Evolutionary conservation across 2,329 filamentous ascomycete genomes (phyloP).

Genomic region (Pseudocercospora crystallina): DNA sequence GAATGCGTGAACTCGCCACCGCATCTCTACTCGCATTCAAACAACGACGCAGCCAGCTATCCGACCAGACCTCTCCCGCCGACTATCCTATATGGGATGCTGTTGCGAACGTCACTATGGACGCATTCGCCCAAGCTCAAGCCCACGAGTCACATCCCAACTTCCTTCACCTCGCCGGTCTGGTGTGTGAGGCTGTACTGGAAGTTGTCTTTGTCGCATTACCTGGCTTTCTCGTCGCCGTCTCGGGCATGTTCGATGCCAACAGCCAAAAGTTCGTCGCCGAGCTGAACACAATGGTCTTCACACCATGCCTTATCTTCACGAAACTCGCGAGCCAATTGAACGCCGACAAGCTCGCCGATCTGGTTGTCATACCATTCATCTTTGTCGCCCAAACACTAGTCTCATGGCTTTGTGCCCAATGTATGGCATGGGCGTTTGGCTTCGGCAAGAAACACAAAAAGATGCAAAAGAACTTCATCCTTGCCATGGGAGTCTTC

Average conservation of each 20-base stretch:
- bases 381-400: conserved; percentile 88
- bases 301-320: conserved; percentile 96
- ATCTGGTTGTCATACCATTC: conserved; percentile 89
- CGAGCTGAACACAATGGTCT: conserved; percentile 92
- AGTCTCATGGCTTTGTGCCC: conserved; percentile 78
- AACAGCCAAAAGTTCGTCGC: conserved; percentile 96
- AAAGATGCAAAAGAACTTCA: conserved; percentile 86
- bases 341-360: conserved; percentile 82
- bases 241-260: conserved; percentile 88
- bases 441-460: conserved; percentile 55
- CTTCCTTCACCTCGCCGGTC: conserved; percentile 67
- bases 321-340: conserved; percentile 95
- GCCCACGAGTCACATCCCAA: conserved; percentile 53
- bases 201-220: conserved; percentile 94
- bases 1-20: conserved; percentile 31
- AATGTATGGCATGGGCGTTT: conserved; percentile 70
- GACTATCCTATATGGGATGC: conserved; percentile 32
- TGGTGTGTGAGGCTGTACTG: conserved; percentile 92
- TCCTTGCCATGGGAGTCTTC: conserved; percentile 95
- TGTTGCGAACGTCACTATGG: conserved; percentile 33
- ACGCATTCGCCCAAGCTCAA: conserved; percentile 15
- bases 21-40: conserved; percentile 41
- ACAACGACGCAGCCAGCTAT: conserved; percentile 31
- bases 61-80: conserved; percentile 25
- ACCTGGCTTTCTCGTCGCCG: conserved; percentile 88